phyloP scores from a whole-genome alignment of 2,329 filamentous ascomycete genomes.

The Penicillium sclerotiorum region DNA sequence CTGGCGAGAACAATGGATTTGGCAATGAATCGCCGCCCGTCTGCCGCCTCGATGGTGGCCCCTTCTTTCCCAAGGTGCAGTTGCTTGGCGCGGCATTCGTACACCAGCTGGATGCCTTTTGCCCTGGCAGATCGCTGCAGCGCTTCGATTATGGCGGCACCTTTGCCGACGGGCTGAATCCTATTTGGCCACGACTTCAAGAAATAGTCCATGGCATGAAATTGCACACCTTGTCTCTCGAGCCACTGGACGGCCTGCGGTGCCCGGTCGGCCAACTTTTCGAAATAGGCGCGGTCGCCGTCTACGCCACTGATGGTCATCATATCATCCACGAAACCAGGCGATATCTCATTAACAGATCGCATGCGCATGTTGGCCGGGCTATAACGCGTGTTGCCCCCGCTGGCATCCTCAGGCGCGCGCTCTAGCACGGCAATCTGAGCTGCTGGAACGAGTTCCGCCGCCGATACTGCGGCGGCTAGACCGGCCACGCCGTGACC shows the following conservation, averaged over 20 bases:
- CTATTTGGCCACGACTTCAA: slow-evolving; percentile 9
- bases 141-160: slow-evolving; percentile 7
- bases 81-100: slow-evolving; percentile 7
- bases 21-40: slow-evolving; percentile 7
- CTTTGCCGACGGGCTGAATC: slow-evolving; percentile 8
- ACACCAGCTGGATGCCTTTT: slow-evolving; percentile 4
- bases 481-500: slow-evolving; percentile 6
- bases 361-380: slow-evolving; percentile 8
- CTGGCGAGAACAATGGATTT: slow-evolving; percentile 7
- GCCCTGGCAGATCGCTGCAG: slow-evolving; percentile 5
- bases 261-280: slow-evolving; percentile 7
- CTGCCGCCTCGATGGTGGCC: slow-evolving; percentile 4
- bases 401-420: slow-evolving; percentile 7
- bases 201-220: slow-evolving; percentile 8
- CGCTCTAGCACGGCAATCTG: slow-evolving; percentile 9
- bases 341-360: slow-evolving; percentile 7
- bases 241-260: slow-evolving; percentile 6
- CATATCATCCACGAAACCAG: slow-evolving; percentile 6
- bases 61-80: slow-evolving; percentile 7
- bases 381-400: slow-evolving; percentile 4
- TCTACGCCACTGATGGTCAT: slow-evolving; percentile 4
- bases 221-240: slow-evolving; percentile 7
- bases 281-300: slow-evolving; percentile 7
- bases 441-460: slow-evolving; percentile 4
- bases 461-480: slow-evolving; percentile 7